phyloP scores from a whole-genome alignment of 1,284 basidiomycete species.

The Tremellales sp. region DNA sequence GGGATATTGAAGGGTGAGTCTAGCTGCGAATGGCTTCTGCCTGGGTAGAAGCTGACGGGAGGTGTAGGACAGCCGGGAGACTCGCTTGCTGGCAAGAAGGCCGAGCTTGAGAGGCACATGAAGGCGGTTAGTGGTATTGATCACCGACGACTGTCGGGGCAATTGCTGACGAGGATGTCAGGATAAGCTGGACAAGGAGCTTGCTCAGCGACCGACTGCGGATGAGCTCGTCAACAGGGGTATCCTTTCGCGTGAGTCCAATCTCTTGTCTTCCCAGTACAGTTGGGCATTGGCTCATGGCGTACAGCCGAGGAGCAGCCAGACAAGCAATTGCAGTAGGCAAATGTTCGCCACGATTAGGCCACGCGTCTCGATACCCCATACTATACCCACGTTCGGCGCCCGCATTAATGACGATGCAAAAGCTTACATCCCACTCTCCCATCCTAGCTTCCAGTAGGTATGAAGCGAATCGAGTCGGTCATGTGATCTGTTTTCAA shows the following conservation, averaged over 20 bases:
- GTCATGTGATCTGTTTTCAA: no score
- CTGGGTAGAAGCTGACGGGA: background rate
- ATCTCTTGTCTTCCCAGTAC: no score
- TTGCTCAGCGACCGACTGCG: constrained; percentile 61
- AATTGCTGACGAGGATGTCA: constrained; percentile 27
- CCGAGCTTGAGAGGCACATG: constrained; percentile 63
- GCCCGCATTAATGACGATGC: no score
- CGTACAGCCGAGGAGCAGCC: background rate
- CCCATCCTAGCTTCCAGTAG: no score
- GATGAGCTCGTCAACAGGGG: constrained; percentile 69
- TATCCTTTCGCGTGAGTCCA: constrained; percentile 58
- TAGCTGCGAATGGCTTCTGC: background rate
- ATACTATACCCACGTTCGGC: no score
- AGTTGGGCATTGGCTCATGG: background rate
- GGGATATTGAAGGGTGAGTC: constrained; percentile 68
- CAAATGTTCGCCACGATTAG: no score
- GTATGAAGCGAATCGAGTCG: no score
- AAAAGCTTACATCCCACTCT: no score
- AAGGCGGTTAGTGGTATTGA: constrained; percentile 55
- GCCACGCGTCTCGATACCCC: no score
- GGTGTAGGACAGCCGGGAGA: constrained; percentile 54
- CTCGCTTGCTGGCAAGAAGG: constrained; percentile 65
- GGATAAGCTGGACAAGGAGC: constrained; percentile 65
- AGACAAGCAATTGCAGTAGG: background rate
- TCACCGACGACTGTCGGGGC: background rate